Evolutionary conservation across 192 early-diverging fungal species (phyloP), one percentile per base, ranked within the genome.

Genomic region (Rhizoclosmatium globosum): DNA sequence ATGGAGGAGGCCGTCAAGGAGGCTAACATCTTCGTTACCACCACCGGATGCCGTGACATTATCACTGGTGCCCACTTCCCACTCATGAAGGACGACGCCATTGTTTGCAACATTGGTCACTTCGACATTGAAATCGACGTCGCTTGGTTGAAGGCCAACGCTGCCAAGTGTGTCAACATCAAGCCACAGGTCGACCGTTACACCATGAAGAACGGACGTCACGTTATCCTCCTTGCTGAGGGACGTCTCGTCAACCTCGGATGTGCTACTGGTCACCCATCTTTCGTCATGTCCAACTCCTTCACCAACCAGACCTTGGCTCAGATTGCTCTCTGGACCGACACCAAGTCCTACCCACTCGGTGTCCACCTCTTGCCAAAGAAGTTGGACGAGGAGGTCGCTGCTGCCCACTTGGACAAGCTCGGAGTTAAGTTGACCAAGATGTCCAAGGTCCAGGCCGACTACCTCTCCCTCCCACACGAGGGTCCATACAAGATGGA

Each of bases 51-150:
- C 91, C 95, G 98, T 87, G 96, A 98, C 89, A 97, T 99, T 86
- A 94, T 99, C 88, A 92, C 92, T 81, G 96, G 95, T 79, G 90
- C 82, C 70, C 96, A 99, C 92, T 95, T 99, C 87, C 79, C 84
- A 71, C 82, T 82, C 84, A 99, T 99, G 98, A 95, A 95, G 92
- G 95, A 99, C 84, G 98, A 99, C 82, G 91, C 96, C 77, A 98
- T 99, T 79, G 96, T 99, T 77, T 98, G 98, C 95, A 99, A 99
- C 92, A 99, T 99, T 90, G 98, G 97, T 79, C 97, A 99, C 92
- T 99, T 99, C 78, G 97, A 99, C 90, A 91, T 96, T 82, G 97
- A 99, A 89, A 95, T 99, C 81, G 97, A 99, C 86, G 96, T 97
- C 71, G 95, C 95, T 70, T 99, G 97, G 97, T 88, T 99, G 82